Conservation (phyloP, 2,329 filamentous ascomycete species). For the Periconia macrospinosa region DNA sequence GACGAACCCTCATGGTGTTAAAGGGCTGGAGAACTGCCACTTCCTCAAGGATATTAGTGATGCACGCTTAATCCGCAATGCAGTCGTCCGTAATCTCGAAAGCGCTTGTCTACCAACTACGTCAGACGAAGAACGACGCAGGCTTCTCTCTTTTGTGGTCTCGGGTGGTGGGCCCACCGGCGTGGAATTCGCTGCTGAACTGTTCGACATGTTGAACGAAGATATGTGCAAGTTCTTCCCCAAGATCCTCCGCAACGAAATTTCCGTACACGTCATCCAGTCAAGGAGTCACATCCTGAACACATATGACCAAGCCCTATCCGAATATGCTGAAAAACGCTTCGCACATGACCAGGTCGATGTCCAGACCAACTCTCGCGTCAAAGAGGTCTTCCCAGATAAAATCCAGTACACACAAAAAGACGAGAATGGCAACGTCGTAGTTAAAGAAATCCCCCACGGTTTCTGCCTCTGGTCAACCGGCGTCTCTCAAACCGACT, state of each 20-base stretch:
- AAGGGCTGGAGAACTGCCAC: constrained; percentile 88
- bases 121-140: constrained; percentile 79
- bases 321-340: constrained; percentile 85
- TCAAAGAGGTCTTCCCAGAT: constrained; percentile 83
- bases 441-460: constrained; percentile 93
- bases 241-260: constrained; percentile 89
- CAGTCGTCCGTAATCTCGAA: constrained; percentile 87
- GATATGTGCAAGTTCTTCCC: constrained; percentile 85
- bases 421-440: constrained; percentile 66
- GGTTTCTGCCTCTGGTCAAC: constrained; percentile 99
- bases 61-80: constrained; percentile 84
- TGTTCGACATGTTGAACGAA: constrained; percentile 95
- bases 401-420: constrained; percentile 89
- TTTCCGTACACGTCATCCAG: constrained; percentile 96
- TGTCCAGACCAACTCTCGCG: constrained; percentile 87
- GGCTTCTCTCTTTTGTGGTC: constrained; percentile 92
- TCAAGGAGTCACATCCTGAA: constrained; percentile 94
- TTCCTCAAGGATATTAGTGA: constrained; percentile 96
- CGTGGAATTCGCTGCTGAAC: constrained; percentile 94
- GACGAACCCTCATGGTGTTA: constrained; percentile 94
- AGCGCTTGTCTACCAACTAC: constrained; percentile 91
- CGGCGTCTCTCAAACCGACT: constrained; percentile 81
- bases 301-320: constrained; percentile 95
- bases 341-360: constrained; percentile 91
- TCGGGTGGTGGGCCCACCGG: constrained; percentile 94